Percentiles rank a stretch among this genome's conserved stretches.
These are phyloP conservation scores for Bryoglossum gracile DNA, from an alignment of 495 filamentous ascomycete species.

Conservation along the genomic window DNA sequence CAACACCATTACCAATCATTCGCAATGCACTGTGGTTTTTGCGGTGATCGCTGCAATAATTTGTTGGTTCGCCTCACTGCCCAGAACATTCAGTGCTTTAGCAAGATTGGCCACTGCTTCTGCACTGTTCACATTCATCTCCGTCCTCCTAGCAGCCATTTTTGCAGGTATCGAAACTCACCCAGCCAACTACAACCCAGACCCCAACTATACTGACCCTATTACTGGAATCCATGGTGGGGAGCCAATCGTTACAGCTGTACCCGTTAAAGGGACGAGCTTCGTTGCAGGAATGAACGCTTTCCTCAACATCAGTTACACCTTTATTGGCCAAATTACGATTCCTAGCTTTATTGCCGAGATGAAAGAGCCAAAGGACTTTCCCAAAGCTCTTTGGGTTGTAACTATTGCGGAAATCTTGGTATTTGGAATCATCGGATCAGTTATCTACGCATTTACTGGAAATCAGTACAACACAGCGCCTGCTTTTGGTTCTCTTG, in stretches of 20 bases:
- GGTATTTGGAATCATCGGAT: conserved; percentile 69
- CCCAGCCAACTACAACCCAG: conserved; percentile 52
- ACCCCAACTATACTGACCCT: conserved; percentile 32
- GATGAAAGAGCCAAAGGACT: conserved; percentile 80
- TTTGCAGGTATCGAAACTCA: conserved; percentile 68
- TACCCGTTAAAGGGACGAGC: conserved; percentile 63
- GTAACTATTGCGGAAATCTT: conserved; percentile 81
- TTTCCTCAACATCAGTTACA: conserved; percentile 86
- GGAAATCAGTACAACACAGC: conserved; percentile 76
- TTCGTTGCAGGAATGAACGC: conserved; percentile 74
- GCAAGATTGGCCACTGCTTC: conserved; percentile 66
- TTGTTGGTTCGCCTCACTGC: conserved; percentile 69
- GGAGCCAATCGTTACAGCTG: conserved; percentile 51
- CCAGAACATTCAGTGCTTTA: conserved; percentile 73
- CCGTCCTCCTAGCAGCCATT: conserved; percentile 69
- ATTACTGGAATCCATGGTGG: conserved; percentile 36
- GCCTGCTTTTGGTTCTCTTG: conserved; percentile 75
- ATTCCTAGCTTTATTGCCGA: conserved; percentile 87
- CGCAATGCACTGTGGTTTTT: conserved; percentile 67
- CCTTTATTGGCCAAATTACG: conserved; percentile 89
- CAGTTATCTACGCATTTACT: conserved; percentile 71
- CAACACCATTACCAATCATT: conserved; percentile 68
- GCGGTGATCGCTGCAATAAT: conserved; percentile 60
- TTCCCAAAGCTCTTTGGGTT: conserved; percentile 82
- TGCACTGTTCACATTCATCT: conserved; percentile 79